Percentiles rank a stretch among this genome's conserved stretches.
phyloP scores from a whole-genome alignment of 257 asterid genomes.

The Plantago elongata region DNA sequence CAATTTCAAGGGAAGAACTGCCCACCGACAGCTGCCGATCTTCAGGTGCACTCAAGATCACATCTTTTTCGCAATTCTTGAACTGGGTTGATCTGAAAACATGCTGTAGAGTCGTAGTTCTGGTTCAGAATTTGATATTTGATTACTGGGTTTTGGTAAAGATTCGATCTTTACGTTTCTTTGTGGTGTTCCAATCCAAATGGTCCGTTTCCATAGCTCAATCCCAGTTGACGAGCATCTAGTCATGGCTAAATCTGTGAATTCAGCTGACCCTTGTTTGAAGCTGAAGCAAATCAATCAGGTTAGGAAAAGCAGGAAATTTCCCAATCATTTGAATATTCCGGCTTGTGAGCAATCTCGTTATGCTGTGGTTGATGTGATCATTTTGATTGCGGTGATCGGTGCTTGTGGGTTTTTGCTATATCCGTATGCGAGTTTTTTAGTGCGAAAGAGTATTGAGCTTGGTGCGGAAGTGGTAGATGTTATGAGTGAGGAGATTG shows the following conservation, averaged over 20 bases:
- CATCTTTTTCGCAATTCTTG: conserved; percentile 11
- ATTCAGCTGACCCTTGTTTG: conserved; percentile 38
- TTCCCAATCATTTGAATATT: conserved; percentile 39
- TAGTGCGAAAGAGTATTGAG: conserved; percentile 36
- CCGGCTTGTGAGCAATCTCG: conserved; percentile 69
- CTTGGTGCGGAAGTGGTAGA: conserved; percentile 42
- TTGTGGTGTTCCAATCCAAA: conserved; percentile 47
- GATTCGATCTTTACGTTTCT: conserved; percentile 31
- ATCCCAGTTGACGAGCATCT: conserved; percentile 56
- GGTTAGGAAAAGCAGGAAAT: conserved; percentile 34
- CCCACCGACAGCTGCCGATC: conserved; percentile 28
- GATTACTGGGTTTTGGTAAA: conserved; percentile 28
- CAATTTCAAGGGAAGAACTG: neutral
- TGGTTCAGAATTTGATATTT: conserved; percentile 27
- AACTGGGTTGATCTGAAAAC: conserved; percentile 30
- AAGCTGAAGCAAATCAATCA: conserved; percentile 64
- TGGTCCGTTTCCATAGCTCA: conserved; percentile 69
- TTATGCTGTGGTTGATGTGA: conserved; percentile 64
- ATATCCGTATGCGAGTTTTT: conserved; percentile 50
- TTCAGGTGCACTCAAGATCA: conserved; percentile 27
- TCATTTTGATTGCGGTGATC: conserved; percentile 70
- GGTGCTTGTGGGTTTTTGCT: conserved; percentile 60
- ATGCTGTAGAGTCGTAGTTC: conserved; percentile 18
- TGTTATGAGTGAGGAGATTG: conserved; percentile 58
- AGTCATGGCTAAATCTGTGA: conserved; percentile 64